Evolutionary conservation across 495 filamentous ascomycete species (phyloP).

Genomic region (Hypomontagnella submonticulosa): DNA sequence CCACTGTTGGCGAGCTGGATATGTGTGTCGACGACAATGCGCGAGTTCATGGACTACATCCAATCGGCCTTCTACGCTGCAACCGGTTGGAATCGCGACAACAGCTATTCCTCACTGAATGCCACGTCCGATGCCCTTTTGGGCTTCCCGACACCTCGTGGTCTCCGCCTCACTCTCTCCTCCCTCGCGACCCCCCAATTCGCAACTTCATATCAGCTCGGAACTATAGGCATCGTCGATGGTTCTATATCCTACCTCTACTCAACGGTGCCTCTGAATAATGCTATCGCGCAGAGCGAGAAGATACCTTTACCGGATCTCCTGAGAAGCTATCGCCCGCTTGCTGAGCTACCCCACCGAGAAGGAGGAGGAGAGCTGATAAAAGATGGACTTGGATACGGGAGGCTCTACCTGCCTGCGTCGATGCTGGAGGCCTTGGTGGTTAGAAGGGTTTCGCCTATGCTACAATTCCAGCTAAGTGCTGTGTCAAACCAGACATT

Average conservation of each 20-base stretch:
- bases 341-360: constrained; percentile 52
- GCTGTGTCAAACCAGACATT: constrained; percentile 82
- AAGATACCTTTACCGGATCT: constrained; percentile 60
- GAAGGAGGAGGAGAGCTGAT: constrained; percentile 39
- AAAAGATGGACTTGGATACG: constrained; percentile 78
- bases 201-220: constrained; percentile 88
- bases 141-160: constrained; percentile 82
- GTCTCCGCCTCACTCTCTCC: constrained; percentile 84
- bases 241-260: constrained; percentile 93
- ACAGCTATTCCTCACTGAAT: constrained; percentile 88
- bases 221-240: constrained; percentile 85
- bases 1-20: constrained; percentile 30
- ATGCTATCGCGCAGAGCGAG: constrained; percentile 58
- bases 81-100: constrained; percentile 91
- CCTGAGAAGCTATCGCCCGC: constrained; percentile 55
- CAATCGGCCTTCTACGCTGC: constrained; percentile 90
- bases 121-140: constrained; percentile 86
- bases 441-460: constrained; percentile 81
- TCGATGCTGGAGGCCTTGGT: constrained; percentile 90
- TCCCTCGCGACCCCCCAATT: constrained; percentile 92
- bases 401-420: constrained; percentile 84
- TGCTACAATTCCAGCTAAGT: constrained; percentile 79
- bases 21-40: constrained; percentile 66
- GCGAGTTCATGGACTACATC: constrained; percentile 98
- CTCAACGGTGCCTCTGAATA: constrained; percentile 76